Percentiles rank a stretch among this genome's conserved stretches.
Conservation (phyloP, 805 yeast species). For the Hanseniaspora mollemarum region DNA sequence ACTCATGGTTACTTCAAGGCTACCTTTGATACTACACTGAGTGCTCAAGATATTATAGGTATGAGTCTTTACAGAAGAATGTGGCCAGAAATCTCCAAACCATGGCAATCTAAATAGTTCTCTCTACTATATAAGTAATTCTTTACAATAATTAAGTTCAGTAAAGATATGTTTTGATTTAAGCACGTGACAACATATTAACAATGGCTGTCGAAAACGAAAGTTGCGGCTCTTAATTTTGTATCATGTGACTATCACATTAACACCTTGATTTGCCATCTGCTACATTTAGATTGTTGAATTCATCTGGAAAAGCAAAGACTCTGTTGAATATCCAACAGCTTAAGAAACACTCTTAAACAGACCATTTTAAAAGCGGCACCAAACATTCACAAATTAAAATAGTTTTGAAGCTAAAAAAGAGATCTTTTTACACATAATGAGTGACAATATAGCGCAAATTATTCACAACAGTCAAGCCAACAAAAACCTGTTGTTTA, state of each 20-base stretch:
- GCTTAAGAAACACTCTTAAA: too few relatives aligned
- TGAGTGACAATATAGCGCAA: conserved; percentile 1
- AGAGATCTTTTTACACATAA: too few relatives aligned
- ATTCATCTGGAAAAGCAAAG: neutral
- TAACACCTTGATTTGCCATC: too few relatives aligned
- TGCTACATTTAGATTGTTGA: too few relatives aligned
- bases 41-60: conserved; percentile 85
- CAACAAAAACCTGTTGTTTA: conserved; percentile 31
- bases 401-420: neutral
- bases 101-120: conserved; percentile 23
- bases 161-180: too few relatives aligned
- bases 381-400: neutral
- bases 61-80: conserved; percentile 89
- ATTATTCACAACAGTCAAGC: neutral
- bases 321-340: neutral
- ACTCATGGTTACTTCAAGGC: conserved; percentile 98
- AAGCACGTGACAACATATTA: too few relatives aligned
- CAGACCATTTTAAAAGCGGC: neutral
- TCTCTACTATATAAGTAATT: neutral
- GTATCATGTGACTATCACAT: too few relatives aligned
- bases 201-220: too few relatives aligned
- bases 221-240: too few relatives aligned
- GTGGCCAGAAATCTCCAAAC: conserved; percentile 57
- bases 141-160: too few relatives aligned
- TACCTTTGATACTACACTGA: conserved; percentile 77